Evolutionary conservation across 2,329 filamentous ascomycete genomes (phyloP), one percentile per base, ranked within the genome.

Genomic region (Microsporum canis): DNA sequence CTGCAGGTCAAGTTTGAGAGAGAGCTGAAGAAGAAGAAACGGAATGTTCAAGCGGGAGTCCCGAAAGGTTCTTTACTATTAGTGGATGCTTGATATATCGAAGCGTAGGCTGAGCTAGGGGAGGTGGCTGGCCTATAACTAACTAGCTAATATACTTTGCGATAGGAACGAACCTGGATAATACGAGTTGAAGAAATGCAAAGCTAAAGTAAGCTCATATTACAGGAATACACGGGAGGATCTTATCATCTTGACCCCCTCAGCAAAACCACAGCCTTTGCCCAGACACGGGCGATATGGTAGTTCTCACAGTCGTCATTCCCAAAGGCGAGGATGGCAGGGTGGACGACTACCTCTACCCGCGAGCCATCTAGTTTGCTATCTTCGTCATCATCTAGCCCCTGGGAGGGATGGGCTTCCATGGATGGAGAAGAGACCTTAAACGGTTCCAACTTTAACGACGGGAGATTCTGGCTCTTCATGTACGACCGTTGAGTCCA

Each of bases 301-400:
- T 67, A 69, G 45, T 67, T 43, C 51, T 68, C 67, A 1, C 63
- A 67, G 36, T 67, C 58, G 34, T 66, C 65, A 41, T 65, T 63
- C 3, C 67, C 68, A 55, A 63, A 67, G 0, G 65, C 66, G 10
- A 69, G 12, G 7, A 69, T 33, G 8, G 61, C 63, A 3, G 68
- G 66, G 12, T 68, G 66, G 4, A 68, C 60, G 5, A 66, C 31
- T 1, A 65, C 60, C 17, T 66, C 39, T 1, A 65, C 59, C 14
- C 34, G 23, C 5, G 62, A 60, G 10, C 67, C 63, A 45, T 68
- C 65, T 1, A 66, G 56, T 23, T 56, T 39, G 1, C 23, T 45
- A 49, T 68, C 66, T 10, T 65, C 65, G 4, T 65, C 66, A 29
- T 66, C 65, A 29, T 47, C 57, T 2, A 65, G 62, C 7, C 66